Conservation (phyloP, 179 eudicot species). For the Sideroxylon spinosum region DNA sequence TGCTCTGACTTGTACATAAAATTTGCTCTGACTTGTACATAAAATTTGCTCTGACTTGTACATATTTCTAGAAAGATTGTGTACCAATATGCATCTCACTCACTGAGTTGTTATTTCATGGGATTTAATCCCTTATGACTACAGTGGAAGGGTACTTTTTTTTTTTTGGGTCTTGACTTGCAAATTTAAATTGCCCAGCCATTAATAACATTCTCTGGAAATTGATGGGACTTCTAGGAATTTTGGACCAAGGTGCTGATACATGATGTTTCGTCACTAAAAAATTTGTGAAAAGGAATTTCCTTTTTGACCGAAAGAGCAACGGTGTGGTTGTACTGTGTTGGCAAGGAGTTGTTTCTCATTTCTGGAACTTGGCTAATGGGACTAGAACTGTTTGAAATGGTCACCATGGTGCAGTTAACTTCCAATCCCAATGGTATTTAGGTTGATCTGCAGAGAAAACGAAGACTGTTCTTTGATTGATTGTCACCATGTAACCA, state of each 20-base stretch:
- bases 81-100: not conserved
- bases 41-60: no score
- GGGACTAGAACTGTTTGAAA: not conserved
- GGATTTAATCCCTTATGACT: not conserved
- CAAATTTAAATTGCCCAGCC: not conserved
- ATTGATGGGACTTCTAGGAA: not conserved
- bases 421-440: not conserved
- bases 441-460: not conserved
- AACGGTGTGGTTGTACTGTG: not conserved
- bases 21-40: no score
- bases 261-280: not conserved
- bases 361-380: conserved; percentile 5
- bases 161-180: not conserved
- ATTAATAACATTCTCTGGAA: conserved; percentile 1
- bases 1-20: no score
- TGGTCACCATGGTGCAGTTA: not conserved
- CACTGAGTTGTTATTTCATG: not conserved
- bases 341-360: not conserved
- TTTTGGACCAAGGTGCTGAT: not conserved
- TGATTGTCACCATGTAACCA: not conserved
- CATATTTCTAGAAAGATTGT: no score
- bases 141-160: not conserved
- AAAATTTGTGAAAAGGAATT: not conserved
- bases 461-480: not conserved
- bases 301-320: not conserved